These are phyloP conservation scores for Trichoderma parareesei DNA, from an alignment of 495 filamentous ascomycete genomes.

Conservation along the genomic window DNA sequence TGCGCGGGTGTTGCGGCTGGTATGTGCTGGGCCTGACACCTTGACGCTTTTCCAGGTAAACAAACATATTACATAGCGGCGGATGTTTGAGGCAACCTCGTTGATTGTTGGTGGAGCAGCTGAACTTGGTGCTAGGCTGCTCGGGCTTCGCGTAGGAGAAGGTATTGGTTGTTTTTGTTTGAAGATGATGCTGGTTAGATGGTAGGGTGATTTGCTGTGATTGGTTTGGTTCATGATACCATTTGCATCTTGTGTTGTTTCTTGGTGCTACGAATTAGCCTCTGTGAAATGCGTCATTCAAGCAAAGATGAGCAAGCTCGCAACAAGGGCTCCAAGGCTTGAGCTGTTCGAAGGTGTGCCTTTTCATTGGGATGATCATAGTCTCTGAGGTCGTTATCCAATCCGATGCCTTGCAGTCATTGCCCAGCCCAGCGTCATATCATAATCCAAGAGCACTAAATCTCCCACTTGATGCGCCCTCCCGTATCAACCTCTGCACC, in stretches of 20 bases:
- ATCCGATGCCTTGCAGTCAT: neutral
- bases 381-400: too few relatives aligned
- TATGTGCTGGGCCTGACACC: neutral
- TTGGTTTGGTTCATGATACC: neutral
- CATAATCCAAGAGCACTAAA: constrained; percentile 3
- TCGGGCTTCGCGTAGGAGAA: neutral
- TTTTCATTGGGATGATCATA: neutral
- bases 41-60: neutral
- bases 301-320: too few relatives aligned
- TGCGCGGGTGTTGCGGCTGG: neutral
- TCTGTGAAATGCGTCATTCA: too few relatives aligned
- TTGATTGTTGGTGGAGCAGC: neutral
- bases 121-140: neutral
- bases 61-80: neutral
- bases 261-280: too few relatives aligned
- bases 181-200: too few relatives aligned
- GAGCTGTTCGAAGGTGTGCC: neutral
- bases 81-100: neutral
- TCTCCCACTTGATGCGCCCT: neutral
- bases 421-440: neutral
- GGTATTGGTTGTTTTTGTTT: too few relatives aligned
- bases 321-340: neutral
- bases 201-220: neutral
- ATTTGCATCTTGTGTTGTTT: neutral
- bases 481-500: neutral